Percentiles rank a stretch among this genome's conserved stretches.
Conservation (phyloP, 2,329 filamentous ascomycete species). For the Ilyonectria mors-panacis region DNA sequence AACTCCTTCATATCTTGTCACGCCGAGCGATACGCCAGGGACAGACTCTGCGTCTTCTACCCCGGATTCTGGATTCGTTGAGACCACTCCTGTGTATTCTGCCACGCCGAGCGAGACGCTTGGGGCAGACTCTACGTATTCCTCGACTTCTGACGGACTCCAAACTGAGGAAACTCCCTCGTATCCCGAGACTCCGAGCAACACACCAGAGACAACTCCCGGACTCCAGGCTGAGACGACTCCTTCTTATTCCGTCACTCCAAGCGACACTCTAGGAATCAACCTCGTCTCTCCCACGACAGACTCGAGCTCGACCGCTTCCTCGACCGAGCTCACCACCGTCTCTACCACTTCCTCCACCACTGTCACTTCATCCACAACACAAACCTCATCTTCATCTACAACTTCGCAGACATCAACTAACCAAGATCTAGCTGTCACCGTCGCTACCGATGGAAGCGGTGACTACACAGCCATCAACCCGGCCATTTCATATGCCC, state of each 20-base stretch:
- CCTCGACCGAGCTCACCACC: too few relatives aligned
- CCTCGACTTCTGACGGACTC: not conserved
- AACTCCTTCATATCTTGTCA: too few relatives aligned
- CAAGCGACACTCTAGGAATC: not conserved
- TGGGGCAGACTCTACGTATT: not conserved
- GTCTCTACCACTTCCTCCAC: not conserved
- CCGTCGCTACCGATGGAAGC: conserved; percentile 60
- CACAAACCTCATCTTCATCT: not conserved
- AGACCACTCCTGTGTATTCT: not conserved
- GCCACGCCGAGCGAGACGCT: not conserved
- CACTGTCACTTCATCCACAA: not conserved
- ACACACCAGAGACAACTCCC: not conserved
- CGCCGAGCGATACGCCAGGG: not conserved
- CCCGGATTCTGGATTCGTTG: not conserved
- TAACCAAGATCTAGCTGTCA: conserved; percentile 51
- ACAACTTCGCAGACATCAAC: conserved; percentile 29
- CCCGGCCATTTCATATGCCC: conserved; percentile 59
- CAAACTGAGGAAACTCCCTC: not conserved
- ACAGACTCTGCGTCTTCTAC: not conserved
- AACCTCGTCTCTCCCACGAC: too few relatives aligned
- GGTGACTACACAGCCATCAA: conserved; percentile 62
- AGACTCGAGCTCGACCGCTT: too few relatives aligned
- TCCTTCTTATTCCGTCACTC: not conserved
- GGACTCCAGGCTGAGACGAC: not conserved
- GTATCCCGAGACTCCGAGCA: not conserved